Conservation (phyloP, 208 protist genomes). For the Acanthamoeba castellanii region DNA sequence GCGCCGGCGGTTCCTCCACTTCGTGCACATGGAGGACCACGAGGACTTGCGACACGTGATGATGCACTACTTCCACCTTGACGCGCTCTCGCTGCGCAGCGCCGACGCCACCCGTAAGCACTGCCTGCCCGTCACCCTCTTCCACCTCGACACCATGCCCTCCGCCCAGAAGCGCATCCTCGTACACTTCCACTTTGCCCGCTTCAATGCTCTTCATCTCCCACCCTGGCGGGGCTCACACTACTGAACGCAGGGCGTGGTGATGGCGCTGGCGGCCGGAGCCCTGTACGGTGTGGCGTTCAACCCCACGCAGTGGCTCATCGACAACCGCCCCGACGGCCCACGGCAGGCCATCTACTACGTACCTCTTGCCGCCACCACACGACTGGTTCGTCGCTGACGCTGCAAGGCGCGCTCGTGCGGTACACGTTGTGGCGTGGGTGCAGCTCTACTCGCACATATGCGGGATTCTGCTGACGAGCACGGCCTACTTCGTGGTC, state of each 20-base stretch:
- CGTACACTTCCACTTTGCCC: background rate
- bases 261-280: background rate
- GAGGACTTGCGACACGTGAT: constrained; percentile 24
- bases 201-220: background rate
- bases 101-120: background rate
- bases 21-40: constrained; percentile 36
- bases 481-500: constrained; percentile 19
- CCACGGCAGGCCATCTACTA: constrained; percentile 14
- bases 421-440: background rate
- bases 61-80: constrained; percentile 49
- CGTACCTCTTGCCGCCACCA: background rate
- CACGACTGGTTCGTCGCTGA: no score
- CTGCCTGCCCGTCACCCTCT: constrained; percentile 19
- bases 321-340: constrained; percentile 2
- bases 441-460: background rate
- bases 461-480: background rate
- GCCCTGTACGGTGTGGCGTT: background rate
- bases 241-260: background rate
- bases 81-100: background rate
- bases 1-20: constrained; percentile 6
- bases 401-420: background rate
- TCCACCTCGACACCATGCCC: constrained; percentile 56
- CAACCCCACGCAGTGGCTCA: constrained; percentile 33
- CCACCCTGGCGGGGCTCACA: background rate
- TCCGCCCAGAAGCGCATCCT: constrained; percentile 14